phyloP scores from a whole-genome alignment of 768 basidiomycete species.

The Phylloporus sp. region DNA sequence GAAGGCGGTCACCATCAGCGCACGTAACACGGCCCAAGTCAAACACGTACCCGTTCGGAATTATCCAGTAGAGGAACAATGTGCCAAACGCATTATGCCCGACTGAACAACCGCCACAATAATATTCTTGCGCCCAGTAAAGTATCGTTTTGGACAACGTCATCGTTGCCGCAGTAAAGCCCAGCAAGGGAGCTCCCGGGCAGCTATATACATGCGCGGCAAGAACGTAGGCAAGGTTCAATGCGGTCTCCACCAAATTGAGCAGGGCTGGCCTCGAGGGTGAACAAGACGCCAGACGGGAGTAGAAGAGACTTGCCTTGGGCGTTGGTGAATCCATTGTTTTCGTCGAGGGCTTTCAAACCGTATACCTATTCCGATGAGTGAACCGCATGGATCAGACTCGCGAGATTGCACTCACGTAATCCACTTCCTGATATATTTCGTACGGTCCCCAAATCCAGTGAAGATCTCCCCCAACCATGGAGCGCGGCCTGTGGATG shows the following conservation, averaged over 20 bases:
- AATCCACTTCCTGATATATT: constrained; percentile 64
- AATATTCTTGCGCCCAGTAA: constrained; percentile 81
- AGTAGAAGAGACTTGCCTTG: constrained; percentile 59
- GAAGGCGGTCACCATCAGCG: constrained; percentile 1
- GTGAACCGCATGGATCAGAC: constrained; percentile 30
- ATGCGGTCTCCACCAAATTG: constrained; percentile 72
- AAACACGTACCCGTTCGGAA: constrained; percentile 70
- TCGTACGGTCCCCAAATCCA: constrained; percentile 90
- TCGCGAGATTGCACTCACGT: constrained; percentile 25
- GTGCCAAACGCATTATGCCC: constrained; percentile 63
- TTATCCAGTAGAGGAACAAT: constrained; percentile 58
- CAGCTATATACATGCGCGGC: constrained; percentile 57
- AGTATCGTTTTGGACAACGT: constrained; percentile 81
- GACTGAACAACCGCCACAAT: constrained; percentile 62
- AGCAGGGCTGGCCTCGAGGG: constrained; percentile 76
- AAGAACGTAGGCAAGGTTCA: constrained; percentile 75
- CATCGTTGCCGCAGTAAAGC: constrained; percentile 68
- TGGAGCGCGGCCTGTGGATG: constrained; percentile 66
- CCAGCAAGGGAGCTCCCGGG: constrained; percentile 67
- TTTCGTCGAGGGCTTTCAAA: constrained; percentile 51
- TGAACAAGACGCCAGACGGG: no score
- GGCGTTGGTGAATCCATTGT: constrained; percentile 80
- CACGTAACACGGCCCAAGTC: not conserved
- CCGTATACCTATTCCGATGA: constrained; percentile 62
- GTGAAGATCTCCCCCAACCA: constrained; percentile 82